phyloP scores from a whole-genome alignment of 768 basidiomycete genomes.

The Glaciozyma martinii region DNA sequence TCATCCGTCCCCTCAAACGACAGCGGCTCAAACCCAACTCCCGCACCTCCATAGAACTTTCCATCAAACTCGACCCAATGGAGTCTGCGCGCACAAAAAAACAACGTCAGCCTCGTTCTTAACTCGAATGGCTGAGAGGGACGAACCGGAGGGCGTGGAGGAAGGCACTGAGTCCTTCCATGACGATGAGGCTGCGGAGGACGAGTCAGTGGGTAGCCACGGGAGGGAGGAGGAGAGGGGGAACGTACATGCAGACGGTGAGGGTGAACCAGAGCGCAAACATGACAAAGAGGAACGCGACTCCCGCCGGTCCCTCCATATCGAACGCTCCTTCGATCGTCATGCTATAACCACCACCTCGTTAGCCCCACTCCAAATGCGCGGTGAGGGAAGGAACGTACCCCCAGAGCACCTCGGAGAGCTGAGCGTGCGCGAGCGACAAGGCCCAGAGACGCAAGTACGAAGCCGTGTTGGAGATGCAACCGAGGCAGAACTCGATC shows the following conservation, averaged over 20 bases:
- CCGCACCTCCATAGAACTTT: conserved; percentile 66
- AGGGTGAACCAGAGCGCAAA: conserved; percentile 71
- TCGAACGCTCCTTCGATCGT: conserved; percentile 45
- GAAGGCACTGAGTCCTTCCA: conserved; percentile 97
- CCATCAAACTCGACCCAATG: conserved; percentile 91
- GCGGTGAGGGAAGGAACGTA: neutral
- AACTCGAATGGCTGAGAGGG: too few relatives aligned
- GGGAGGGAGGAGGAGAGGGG: neutral
- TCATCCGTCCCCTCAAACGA: conserved; percentile 60
- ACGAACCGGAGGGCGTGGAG: conserved; percentile 70
- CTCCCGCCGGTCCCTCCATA: conserved; percentile 42
- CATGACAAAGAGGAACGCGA: conserved; percentile 56
- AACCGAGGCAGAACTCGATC: conserved; percentile 98
- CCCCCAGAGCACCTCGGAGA: conserved; percentile 75
- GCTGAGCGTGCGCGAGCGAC: conserved; percentile 92
- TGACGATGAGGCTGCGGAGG: conserved; percentile 63
- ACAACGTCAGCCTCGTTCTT: too few relatives aligned
- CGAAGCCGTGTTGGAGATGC: conserved; percentile 48
- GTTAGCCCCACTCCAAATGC: neutral
- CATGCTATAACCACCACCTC: neutral
- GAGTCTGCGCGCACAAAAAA: conserved; percentile 41
- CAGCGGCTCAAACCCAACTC: conserved; percentile 75
- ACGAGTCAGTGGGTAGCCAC: too few relatives aligned
- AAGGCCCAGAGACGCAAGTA: conserved; percentile 79
- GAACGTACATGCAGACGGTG: conserved; percentile 50